Conservation (phyloP, 2,329 filamentous ascomycete species). For the Aureobasidium uvarum region DNA sequence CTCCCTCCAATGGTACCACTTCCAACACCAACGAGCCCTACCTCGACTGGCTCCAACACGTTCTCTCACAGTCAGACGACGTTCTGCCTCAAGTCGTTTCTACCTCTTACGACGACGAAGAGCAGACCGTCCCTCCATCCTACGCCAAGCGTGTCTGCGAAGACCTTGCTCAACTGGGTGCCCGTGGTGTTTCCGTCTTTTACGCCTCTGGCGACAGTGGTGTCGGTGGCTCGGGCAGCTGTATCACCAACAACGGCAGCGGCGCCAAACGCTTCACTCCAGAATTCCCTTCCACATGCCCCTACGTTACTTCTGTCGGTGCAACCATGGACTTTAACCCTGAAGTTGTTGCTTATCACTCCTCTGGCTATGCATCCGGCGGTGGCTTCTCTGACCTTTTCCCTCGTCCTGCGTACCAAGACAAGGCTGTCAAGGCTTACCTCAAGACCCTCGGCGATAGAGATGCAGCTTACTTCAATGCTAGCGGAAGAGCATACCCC, state of each 20-base stretch:
- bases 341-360: slow-evolving; percentile 52
- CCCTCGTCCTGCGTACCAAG: slow-evolving; percentile 46
- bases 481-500: slow-evolving; percentile 47
- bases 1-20: slow-evolving; percentile 48
- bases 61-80: slow-evolving; percentile 53
- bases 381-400: slow-evolving; percentile 50
- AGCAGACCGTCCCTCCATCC: slow-evolving; percentile 60
- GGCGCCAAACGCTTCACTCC: slow-evolving; percentile 46
- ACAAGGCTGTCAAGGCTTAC: slow-evolving; percentile 43
- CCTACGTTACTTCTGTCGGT: slow-evolving; percentile 51
- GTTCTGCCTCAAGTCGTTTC: slow-evolving; percentile 62
- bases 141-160: slow-evolving; percentile 64
- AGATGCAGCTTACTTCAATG: slow-evolving; percentile 49
- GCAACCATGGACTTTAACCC: slow-evolving; percentile 46
- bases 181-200: slow-evolving; percentile 64
- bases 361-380: slow-evolving; percentile 51
- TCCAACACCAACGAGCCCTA: slow-evolving; percentile 67
- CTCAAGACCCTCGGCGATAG: slow-evolving; percentile 42
- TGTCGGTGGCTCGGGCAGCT: slow-evolving; percentile 50
- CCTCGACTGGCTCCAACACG: slow-evolving; percentile 59
- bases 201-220: slow-evolving; percentile 63
- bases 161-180: slow-evolving; percentile 64
- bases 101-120: slow-evolving; percentile 66
- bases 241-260: slow-evolving; percentile 48
- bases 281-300: slow-evolving; percentile 50